phyloP scores from a whole-genome alignment of 148 eudicot species.

The Linanthus parryae region DNA sequence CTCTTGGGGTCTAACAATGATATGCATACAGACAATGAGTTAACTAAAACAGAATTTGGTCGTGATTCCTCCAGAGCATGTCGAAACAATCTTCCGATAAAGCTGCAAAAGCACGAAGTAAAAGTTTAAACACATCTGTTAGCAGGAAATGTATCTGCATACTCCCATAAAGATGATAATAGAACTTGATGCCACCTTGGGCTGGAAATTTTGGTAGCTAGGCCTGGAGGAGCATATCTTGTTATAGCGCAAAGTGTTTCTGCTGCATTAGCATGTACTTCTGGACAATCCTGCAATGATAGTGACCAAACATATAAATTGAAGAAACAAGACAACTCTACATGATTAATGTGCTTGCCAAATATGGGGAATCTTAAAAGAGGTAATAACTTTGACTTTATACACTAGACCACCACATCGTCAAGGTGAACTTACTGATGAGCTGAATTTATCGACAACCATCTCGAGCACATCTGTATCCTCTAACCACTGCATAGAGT shows the following conservation, averaged over 20 bases:
- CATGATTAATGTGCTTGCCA: background rate
- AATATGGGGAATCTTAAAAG: background rate
- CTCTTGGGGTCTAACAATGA: constrained; percentile 93
- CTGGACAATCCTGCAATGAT: constrained; percentile 77
- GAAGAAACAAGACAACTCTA: background rate
- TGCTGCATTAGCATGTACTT: constrained; percentile 98
- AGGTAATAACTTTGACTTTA: background rate
- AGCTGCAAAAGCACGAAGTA: constrained; percentile 38
- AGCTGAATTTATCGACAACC: constrained; percentile 92
- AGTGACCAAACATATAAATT: background rate
- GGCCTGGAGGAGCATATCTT: constrained; percentile 81
- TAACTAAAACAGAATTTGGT: constrained; percentile 86
- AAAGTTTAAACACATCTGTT: constrained; percentile 5
- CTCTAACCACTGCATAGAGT: constrained; percentile 87
- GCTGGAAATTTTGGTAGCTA: constrained; percentile 75
- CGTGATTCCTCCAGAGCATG: constrained; percentile 91
- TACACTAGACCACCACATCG: background rate
- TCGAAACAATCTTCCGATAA: constrained; percentile 71
- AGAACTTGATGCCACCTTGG: constrained; percentile 52
- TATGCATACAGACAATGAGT: constrained; percentile 82
- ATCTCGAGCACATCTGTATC: constrained; percentile 82
- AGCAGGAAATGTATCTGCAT: constrained; percentile 1
- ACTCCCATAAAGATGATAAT: background rate
- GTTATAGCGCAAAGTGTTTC: constrained; percentile 86
- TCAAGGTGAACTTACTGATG: constrained; percentile 58